A percentile compares a stretch with the other conserved stretches of the same genome.
Evolutionary conservation across 148 eudicot genomes (phyloP).

Genomic region (Rhododendron ovatum): DNA sequence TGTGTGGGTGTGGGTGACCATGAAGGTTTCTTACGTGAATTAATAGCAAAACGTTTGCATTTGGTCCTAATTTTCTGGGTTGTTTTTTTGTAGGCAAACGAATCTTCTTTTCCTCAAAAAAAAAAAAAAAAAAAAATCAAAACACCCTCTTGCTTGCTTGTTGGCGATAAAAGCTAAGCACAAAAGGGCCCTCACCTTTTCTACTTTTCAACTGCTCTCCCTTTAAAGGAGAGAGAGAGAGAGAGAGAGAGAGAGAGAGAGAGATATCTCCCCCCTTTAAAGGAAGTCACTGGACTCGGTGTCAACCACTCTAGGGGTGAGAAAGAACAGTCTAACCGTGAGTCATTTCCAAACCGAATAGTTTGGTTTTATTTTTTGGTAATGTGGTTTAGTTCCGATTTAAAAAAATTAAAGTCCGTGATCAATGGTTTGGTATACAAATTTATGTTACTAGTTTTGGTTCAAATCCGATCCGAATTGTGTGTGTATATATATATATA

Average conservation of each 20-base stretch:
- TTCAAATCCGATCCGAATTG: too few species aligned
- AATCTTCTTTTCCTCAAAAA: not conserved
- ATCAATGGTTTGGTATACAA: not conserved
- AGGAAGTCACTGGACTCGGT: not conserved
- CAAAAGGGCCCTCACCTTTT: not conserved
- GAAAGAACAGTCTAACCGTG: not conserved
- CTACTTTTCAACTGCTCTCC: slow-evolving; percentile 6
- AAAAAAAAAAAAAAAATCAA: not conserved
- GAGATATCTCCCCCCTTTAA: not conserved
- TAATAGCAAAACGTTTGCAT: not conserved
- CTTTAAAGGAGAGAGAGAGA: not conserved
- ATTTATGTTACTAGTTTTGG: not conserved
- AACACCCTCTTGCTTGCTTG: not conserved
- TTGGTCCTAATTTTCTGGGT: not conserved
- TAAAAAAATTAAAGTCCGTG: not conserved
- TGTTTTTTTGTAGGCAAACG: not conserved
- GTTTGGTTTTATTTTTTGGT: not conserved
- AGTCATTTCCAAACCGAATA: not conserved
- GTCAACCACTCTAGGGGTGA: not conserved
- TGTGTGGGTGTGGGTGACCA: not conserved
- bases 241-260: not conserved
- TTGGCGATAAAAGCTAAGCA: slow-evolving; percentile 2
- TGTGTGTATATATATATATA: too few species aligned
- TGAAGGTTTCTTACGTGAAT: not conserved
- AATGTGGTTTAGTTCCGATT: not conserved